These are phyloP conservation scores for Gentiana macrophylla DNA, from an alignment of 257 asterid species.

Conservation along the genomic window DNA sequence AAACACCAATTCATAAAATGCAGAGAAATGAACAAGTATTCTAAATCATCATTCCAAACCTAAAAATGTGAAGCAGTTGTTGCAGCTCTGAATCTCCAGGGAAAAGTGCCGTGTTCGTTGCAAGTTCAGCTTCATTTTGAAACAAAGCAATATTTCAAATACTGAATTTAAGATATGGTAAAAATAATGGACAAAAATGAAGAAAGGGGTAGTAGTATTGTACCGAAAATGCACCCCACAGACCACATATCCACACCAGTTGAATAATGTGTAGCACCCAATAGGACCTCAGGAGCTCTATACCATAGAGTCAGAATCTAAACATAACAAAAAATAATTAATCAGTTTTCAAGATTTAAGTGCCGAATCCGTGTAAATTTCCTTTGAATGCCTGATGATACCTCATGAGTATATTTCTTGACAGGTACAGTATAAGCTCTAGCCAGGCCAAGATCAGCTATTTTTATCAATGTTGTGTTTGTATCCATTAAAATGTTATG, in stretches of 20 bases:
- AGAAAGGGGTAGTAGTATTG: neutral
- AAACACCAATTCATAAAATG: neutral
- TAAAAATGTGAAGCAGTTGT: constrained; percentile 95
- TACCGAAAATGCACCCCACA: constrained; percentile 95
- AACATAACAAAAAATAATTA: neutral
- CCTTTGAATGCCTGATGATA: constrained; percentile 2
- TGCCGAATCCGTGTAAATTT: neutral
- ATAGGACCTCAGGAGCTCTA: constrained; percentile 96
- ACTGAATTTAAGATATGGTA: neutral
- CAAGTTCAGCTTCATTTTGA: constrained; percentile 64
- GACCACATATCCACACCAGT: constrained; percentile 99
- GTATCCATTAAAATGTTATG: constrained; percentile 95
- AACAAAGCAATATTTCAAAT: neutral
- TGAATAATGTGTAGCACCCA: constrained; percentile 95
- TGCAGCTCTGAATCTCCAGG: constrained; percentile 97
- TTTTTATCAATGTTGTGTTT: constrained; percentile 75
- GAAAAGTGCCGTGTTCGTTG: constrained; percentile 78
- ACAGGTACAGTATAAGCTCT: constrained; percentile 86
- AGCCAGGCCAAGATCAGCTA: constrained; percentile 96
- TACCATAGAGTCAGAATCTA: constrained; percentile 98
- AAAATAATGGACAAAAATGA: neutral
- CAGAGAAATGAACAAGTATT: neutral
- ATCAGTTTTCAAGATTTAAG: neutral
- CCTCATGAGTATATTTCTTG: constrained; percentile 97
- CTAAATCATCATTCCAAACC: constrained; percentile 21